These are phyloP conservation scores for Pichia sp. DNA, from an alignment of 1,139 yeast species.

Conservation along the genomic window DNA sequence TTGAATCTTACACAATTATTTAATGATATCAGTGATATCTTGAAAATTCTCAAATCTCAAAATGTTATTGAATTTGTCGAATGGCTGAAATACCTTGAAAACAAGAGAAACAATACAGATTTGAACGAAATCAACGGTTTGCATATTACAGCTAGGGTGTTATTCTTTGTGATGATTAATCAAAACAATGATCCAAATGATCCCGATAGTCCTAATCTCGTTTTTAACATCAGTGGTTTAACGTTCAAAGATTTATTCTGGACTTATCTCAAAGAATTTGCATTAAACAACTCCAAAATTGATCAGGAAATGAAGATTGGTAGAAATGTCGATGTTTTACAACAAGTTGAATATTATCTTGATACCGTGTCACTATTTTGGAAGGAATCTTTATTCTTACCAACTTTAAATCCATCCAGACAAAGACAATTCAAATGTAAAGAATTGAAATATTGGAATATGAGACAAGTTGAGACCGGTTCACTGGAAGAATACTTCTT, in stretches of 20 bases:
- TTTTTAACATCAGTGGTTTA: constrained; percentile 36
- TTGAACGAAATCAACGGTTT: constrained; percentile 31
- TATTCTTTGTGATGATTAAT: constrained; percentile 34
- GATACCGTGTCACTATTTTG: constrained; percentile 16
- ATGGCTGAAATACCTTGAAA: constrained; percentile 35
- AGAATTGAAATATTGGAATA: constrained; percentile 65
- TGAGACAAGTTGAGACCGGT: constrained; percentile 47
- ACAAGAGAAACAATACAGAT: constrained; percentile 23
- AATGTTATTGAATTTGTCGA: constrained; percentile 38
- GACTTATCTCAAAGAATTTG: constrained; percentile 20
- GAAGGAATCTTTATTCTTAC: constrained; percentile 12
- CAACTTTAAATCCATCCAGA: constrained; percentile 60
- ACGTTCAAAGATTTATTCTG: constrained; percentile 21
- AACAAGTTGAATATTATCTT: constrained; percentile 14
- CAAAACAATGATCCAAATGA: constrained; percentile 13
- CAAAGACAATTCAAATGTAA: constrained; percentile 72
- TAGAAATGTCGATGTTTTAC: neutral
- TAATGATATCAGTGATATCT: constrained; percentile 34
- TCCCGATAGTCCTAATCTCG: constrained; percentile 45
- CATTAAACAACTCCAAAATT: constrained; percentile 21
- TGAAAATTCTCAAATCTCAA: constrained; percentile 29
- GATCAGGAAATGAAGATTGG: constrained; percentile 4
- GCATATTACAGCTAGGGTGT: constrained; percentile 59
- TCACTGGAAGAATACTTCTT: constrained; percentile 16
- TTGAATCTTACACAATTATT: constrained; percentile 39